Evolutionary conservation across 2,329 filamentous ascomycete genomes (phyloP).

Genomic region (Aureobasidium sp.): DNA sequence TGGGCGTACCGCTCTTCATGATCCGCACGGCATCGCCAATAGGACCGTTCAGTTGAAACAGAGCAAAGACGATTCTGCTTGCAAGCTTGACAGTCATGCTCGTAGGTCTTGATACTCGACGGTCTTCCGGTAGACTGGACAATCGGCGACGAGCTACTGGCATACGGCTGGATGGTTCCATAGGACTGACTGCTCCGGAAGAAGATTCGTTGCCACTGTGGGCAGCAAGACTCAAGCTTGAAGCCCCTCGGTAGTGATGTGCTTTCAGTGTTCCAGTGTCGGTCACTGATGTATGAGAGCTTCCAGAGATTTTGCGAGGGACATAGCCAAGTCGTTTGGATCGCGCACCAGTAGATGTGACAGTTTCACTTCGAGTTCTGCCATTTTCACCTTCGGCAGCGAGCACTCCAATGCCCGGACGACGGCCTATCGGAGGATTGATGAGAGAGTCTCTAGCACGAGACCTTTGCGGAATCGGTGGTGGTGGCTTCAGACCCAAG

Average conservation of each 20-base stretch:
- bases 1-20: constrained; percentile 16
- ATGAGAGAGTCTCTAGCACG: constrained; percentile 57
- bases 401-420: constrained; percentile 63
- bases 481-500: constrained; percentile 53
- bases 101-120: constrained; percentile 17
- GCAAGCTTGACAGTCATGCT: constrained; percentile 17
- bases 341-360: constrained; percentile 43
- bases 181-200: constrained; percentile 28
- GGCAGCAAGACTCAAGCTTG: constrained; percentile 22
- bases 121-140: constrained; percentile 19
- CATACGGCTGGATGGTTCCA: constrained; percentile 19
- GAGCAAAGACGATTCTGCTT: constrained; percentile 15
- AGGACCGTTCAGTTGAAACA: constrained; percentile 18
- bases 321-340: constrained; percentile 56
- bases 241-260: constrained; percentile 26
- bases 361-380: constrained; percentile 56
- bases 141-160: constrained; percentile 14
- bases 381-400: constrained; percentile 62
- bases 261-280: constrained; percentile 26
- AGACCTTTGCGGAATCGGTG: constrained; percentile 72
- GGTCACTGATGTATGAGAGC: constrained; percentile 16
- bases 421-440: constrained; percentile 35
- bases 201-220: constrained; percentile 26
- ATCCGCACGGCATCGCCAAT: constrained; percentile 18
- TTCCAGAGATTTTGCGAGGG: constrained; percentile 48